phyloP scores from a whole-genome alignment of 495 filamentous ascomycete species.

The Bathelium albidoporum region DNA sequence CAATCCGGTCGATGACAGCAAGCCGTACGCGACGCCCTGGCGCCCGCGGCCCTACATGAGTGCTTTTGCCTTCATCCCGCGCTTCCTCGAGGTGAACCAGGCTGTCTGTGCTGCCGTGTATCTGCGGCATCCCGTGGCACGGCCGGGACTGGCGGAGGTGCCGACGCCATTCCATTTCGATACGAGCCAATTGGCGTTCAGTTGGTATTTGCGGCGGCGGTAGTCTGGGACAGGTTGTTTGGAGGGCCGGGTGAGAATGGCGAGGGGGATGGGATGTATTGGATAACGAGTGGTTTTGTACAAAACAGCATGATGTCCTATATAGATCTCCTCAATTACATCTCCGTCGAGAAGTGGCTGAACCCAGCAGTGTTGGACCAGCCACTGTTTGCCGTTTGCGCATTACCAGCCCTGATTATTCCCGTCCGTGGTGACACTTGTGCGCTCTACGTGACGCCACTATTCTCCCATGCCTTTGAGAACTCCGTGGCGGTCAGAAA shows the following conservation, averaged over 20 bases:
- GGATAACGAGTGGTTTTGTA: neutral
- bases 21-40: constrained; percentile 91
- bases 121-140: constrained; percentile 86
- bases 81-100: constrained; percentile 95
- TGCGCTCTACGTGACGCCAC: neutral
- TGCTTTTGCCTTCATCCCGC: constrained; percentile 87
- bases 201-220: constrained; percentile 85
- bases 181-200: constrained; percentile 66
- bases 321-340: neutral
- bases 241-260: no score
- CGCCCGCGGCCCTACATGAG: constrained; percentile 75
- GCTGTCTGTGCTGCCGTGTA: constrained; percentile 93
- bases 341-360: no score
- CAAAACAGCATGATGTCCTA: neutral
- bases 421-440: neutral
- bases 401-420: neutral
- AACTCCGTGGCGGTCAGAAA: neutral
- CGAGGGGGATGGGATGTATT: neutral
- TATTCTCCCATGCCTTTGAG: neutral
- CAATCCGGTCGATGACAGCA: constrained; percentile 63
- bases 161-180: constrained; percentile 66
- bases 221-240: constrained; percentile 25
- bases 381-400: no score
- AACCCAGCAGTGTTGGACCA: no score
- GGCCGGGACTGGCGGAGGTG: constrained; percentile 77